phyloP scores from a whole-genome alignment of 2,329 filamentous ascomycete species.

The Drechslerella stenobrocha region DNA sequence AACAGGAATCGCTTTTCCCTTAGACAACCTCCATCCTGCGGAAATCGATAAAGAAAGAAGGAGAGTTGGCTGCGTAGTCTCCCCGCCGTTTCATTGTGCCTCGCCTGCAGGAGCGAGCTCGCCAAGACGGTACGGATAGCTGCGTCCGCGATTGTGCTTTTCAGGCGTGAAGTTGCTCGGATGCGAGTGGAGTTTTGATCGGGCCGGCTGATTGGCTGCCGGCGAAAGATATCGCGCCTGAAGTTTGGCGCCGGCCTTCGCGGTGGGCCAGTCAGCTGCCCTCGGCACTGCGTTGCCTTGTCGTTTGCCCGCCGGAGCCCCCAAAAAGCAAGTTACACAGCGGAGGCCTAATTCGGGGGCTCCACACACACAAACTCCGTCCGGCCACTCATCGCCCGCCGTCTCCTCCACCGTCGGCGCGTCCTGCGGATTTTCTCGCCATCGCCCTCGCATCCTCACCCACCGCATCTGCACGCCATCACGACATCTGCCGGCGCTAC shows the following conservation, averaged over 20 bases:
- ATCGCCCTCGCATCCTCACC: conserved; percentile 5
- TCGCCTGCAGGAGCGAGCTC: background rate
- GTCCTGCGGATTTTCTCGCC: conserved; percentile 20
- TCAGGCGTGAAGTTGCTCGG: conserved; percentile 1
- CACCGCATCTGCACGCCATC: conserved; percentile 4
- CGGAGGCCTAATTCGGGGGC: conserved; percentile 12
- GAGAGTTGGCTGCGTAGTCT: background rate
- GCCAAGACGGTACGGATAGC: conserved; percentile 46
- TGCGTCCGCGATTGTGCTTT: conserved; percentile 43
- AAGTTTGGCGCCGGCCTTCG: conserved; percentile 7
- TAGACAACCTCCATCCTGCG: background rate
- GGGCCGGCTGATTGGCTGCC: conserved; percentile 8
- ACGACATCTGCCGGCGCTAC: background rate
- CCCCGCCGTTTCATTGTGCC: conserved; percentile 7
- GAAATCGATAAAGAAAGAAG: conserved; percentile 2
- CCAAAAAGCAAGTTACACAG: background rate
- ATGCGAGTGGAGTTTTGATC: conserved; percentile 1
- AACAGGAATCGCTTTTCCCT: background rate
- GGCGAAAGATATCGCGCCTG: conserved; percentile 6
- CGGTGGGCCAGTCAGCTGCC: conserved; percentile 1
- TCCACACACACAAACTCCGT: background rate
- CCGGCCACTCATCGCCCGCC: no score
- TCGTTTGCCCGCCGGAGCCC: background rate
- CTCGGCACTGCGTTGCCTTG: background rate
- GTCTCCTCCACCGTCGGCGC: conserved; percentile 20